A percentile compares a stretch with the other conserved stretches of the same genome.
These are phyloP conservation scores for Begonia fuchsioides DNA, from an alignment of 306 rosid genomes.

Conservation along the genomic window DNA sequence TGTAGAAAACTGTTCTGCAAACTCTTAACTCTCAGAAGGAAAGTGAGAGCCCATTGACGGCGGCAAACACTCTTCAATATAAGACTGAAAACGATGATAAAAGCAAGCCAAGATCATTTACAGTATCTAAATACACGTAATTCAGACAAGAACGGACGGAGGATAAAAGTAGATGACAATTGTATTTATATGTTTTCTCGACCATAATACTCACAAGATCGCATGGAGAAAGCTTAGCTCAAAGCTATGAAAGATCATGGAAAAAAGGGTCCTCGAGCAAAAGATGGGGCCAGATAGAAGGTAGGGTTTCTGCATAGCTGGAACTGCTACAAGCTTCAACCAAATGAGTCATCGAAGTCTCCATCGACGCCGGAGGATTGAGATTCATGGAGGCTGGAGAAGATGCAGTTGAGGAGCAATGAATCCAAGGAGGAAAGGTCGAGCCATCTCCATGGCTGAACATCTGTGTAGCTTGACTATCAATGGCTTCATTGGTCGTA, in stretches of 20 bases:
- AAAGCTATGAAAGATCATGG: conserved; percentile 18
- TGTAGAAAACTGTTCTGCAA: too few relatives aligned
- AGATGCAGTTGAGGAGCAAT: conserved; percentile 24
- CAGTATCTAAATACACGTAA: too few relatives aligned
- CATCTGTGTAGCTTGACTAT: conserved; percentile 10
- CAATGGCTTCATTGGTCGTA: conserved; percentile 2
- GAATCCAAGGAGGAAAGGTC: conserved; percentile 33
- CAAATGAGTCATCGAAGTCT: conserved; percentile 13
- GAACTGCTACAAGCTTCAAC: conserved; percentile 32
- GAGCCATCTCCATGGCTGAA: conserved; percentile 14
- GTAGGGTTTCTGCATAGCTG: conserved; percentile 21
- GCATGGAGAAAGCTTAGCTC: too few relatives aligned
- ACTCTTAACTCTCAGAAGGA: too few relatives aligned
- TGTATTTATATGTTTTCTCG: too few relatives aligned
- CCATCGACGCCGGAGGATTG: neutral
- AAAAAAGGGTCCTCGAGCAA: conserved; percentile 48
- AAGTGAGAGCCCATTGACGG: too few relatives aligned
- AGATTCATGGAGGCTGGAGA: conserved; percentile 26
- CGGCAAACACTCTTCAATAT: too few relatives aligned
- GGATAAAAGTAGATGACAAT: too few relatives aligned
- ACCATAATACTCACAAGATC: too few relatives aligned
- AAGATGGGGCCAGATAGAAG: conserved; percentile 45
- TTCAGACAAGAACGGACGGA: too few relatives aligned
- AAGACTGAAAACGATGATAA: too few relatives aligned
- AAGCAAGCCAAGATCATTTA: too few relatives aligned